Conservation (phyloP, 495 filamentous ascomycete genomes). For the Sphaerosporella brunnea region DNA sequence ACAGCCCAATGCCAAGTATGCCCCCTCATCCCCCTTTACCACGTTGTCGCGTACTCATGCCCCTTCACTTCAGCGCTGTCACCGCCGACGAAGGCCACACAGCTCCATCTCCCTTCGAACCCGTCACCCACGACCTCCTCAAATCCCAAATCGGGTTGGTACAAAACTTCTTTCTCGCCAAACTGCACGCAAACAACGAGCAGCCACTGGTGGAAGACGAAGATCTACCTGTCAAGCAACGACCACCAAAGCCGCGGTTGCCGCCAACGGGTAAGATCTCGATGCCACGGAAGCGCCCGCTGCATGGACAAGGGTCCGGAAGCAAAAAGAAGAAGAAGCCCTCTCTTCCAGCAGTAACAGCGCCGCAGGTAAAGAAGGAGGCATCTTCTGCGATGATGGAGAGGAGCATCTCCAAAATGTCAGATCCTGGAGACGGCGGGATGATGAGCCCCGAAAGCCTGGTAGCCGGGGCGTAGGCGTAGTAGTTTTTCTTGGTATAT, state of each 20-base stretch:
- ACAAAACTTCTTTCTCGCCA: slow-evolving; percentile 73
- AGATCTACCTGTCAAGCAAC: slow-evolving; percentile 78
- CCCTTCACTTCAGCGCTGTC: slow-evolving; percentile 18
- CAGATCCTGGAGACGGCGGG: slow-evolving; percentile 37
- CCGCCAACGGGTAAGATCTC: slow-evolving; percentile 91
- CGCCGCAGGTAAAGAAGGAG: slow-evolving; percentile 11
- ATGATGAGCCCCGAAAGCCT: slow-evolving; percentile 56
- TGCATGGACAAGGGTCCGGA: slow-evolving; percentile 51
- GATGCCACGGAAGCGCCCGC: slow-evolving; percentile 71
- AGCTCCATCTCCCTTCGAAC: slow-evolving; percentile 53
- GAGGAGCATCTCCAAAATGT: slow-evolving; percentile 21
- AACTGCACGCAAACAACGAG: slow-evolving; percentile 72
- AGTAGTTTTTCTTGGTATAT: not conserved
- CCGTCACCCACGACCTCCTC: slow-evolving; percentile 63
- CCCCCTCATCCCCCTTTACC: not conserved
- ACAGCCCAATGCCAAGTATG: slow-evolving; percentile 40
- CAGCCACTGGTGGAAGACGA: slow-evolving; percentile 84
- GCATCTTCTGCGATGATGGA: slow-evolving; percentile 15
- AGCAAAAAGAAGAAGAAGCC: slow-evolving; percentile 56
- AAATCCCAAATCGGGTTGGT: slow-evolving; percentile 66
- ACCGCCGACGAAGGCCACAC: slow-evolving; percentile 44
- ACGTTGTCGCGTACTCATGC: not conserved
- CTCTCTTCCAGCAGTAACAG: slow-evolving; percentile 16
- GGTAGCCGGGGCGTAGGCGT: slow-evolving; percentile 7
- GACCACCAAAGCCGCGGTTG: slow-evolving; percentile 77